Percentiles rank a stretch among this genome's conserved stretches.
These are phyloP conservation scores for Neonectria punicea DNA, from an alignment of 2,329 filamentous ascomycete genomes.

Conservation along the genomic window DNA sequence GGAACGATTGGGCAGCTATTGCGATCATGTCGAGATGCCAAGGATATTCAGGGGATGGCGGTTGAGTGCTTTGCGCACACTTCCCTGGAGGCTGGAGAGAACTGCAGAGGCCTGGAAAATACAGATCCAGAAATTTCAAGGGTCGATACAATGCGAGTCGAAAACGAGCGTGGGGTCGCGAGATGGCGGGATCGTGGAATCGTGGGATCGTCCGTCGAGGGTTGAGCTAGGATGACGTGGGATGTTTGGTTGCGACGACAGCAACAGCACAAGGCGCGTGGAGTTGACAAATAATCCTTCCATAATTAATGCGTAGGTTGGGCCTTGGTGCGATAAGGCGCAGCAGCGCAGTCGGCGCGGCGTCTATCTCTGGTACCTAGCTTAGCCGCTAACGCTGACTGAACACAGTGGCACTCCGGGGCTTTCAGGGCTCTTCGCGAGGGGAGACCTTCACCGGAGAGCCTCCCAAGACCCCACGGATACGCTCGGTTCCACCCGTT, in stretches of 20 bases:
- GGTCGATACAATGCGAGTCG: background rate
- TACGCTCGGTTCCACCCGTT: constrained; percentile 29
- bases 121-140: background rate
- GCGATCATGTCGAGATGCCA: constrained; percentile 42
- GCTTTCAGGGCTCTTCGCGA: constrained; percentile 7
- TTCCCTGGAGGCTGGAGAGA: background rate
- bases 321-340: constrained; percentile 14
- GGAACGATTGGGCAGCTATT: constrained; percentile 29
- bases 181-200: constrained; percentile 15
- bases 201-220: constrained; percentile 9
- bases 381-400: background rate
- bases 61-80: constrained; percentile 10
- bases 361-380: constrained; percentile 4
- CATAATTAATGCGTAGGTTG: background rate
- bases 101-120: background rate
- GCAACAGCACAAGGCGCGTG: constrained; percentile 20
- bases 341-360: background rate
- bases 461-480: constrained; percentile 14
- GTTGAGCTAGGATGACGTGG: constrained; percentile 31
- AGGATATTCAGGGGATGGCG: constrained; percentile 10
- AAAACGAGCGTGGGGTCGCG: constrained; percentile 23
- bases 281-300: constrained; percentile 39
- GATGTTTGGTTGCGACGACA: constrained; percentile 17
- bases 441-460: constrained; percentile 2
- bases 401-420: background rate